These are phyloP conservation scores for Trapa bicornis DNA, from an alignment of 345 rosid genomes.

Conservation along the genomic window DNA sequence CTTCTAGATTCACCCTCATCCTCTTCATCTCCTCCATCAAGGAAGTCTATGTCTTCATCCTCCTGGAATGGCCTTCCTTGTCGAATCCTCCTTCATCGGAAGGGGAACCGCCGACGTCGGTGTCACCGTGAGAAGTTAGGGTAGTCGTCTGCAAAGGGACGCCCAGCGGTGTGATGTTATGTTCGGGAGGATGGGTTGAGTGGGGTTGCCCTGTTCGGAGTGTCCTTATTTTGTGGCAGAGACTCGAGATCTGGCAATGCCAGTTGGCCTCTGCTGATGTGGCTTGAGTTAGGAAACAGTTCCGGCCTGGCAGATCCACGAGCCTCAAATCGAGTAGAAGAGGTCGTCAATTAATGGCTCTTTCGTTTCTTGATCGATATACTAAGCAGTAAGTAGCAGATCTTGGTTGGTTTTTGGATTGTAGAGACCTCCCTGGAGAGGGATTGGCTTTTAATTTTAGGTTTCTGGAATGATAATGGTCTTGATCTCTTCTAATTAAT, in stretches of 20 bases:
- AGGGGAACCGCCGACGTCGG: conserved; percentile 29
- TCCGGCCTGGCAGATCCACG: conserved; percentile 12
- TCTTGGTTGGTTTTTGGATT: not conserved
- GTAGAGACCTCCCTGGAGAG: not conserved
- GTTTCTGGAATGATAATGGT: not conserved
- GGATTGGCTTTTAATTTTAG: not conserved
- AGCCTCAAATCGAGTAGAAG: conserved; percentile 28
- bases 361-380: not conserved
- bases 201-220: conserved; percentile 38
- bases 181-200: conserved; percentile 42
- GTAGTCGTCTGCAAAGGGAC: conserved; percentile 14
- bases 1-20: conserved; percentile 26
- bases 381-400: not conserved
- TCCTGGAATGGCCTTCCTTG: conserved; percentile 29
- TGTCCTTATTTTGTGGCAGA: conserved; percentile 21
- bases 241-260: conserved; percentile 26
- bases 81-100: conserved; percentile 29
- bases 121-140: conserved; percentile 19
- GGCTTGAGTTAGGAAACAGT: conserved; percentile 12
- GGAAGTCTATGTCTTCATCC: conserved; percentile 21
- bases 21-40: conserved; percentile 21
- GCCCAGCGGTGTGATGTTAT: conserved; percentile 32
- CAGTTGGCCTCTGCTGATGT: conserved; percentile 28
- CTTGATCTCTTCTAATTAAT: not conserved
- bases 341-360: not conserved